phyloP scores from a whole-genome alignment of 805 yeast species.

The Starmerella vitae region DNA sequence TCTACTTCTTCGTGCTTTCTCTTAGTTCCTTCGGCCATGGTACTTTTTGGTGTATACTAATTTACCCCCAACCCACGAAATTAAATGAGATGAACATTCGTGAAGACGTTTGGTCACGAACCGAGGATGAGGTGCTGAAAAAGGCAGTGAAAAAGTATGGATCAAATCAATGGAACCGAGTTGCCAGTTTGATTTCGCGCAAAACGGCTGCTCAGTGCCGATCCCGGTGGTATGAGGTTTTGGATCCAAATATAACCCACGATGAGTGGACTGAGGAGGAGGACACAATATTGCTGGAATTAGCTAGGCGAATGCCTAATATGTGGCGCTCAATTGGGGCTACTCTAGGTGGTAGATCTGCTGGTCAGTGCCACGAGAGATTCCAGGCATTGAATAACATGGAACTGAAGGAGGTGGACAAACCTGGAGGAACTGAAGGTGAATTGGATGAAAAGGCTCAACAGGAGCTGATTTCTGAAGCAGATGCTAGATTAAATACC shows the following conservation, averaged over 20 bases:
- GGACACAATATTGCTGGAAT: slow-evolving; percentile 53
- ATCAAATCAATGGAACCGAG: slow-evolving; percentile 85
- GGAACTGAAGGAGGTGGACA: slow-evolving; percentile 8
- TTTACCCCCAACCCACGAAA: too few relatives aligned
- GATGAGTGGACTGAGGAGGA: slow-evolving; percentile 61
- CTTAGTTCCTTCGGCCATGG: background rate
- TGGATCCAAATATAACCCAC: slow-evolving; percentile 58
- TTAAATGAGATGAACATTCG: slow-evolving; percentile 32
- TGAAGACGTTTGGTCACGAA: slow-evolving; percentile 83
- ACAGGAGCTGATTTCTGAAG: slow-evolving; percentile 86
- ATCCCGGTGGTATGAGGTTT: slow-evolving; percentile 82
- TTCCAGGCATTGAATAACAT: slow-evolving; percentile 29
- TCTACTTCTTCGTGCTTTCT: background rate
- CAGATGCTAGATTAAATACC: slow-evolving; percentile 77
- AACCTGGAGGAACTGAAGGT: slow-evolving; percentile 21
- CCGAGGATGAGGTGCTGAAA: slow-evolving; percentile 69
- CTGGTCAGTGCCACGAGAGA: slow-evolving; percentile 73
- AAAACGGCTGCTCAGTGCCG: slow-evolving; percentile 87
- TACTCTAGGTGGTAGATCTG: slow-evolving; percentile 65
- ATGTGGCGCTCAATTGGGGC: slow-evolving; percentile 87
- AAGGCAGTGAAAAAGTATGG: slow-evolving; percentile 94
- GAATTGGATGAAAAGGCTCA: slow-evolving; percentile 71
- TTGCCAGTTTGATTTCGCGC: slow-evolving; percentile 69
- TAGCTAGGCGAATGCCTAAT: slow-evolving; percentile 66
- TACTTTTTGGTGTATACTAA: too few relatives aligned